These are phyloP conservation scores for Fraxinus albicans DNA, from an alignment of 305 asterid species.

Conservation along the genomic window DNA sequence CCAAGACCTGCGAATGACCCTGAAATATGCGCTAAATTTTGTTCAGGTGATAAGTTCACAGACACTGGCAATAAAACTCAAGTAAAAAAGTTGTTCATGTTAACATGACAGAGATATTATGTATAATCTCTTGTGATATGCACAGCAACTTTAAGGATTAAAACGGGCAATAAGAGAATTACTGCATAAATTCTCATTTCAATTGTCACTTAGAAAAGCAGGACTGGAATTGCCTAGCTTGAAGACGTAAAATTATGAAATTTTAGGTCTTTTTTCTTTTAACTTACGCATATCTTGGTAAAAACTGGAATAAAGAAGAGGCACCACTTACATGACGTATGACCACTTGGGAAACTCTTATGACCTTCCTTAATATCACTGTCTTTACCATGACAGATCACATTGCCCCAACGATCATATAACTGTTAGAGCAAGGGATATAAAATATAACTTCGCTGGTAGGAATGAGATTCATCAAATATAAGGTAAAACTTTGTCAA, in stretches of 20 bases:
- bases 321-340: conserved; percentile 51
- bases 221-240: not conserved
- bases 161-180: not conserved
- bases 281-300: not conserved
- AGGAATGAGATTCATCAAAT: not conserved
- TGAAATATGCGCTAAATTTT: conserved; percentile 27
- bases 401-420: conserved; percentile 67
- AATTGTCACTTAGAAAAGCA: not conserved
- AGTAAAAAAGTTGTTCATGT: too few species aligned
- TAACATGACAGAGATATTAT: not conserved
- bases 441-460: not conserved
- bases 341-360: conserved; percentile 83
- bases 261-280: not conserved
- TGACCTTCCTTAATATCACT: conserved; percentile 88
- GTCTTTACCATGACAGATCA: conserved; percentile 67
- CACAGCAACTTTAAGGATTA: not conserved
- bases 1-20: conserved; percentile 98
- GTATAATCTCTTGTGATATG: not conserved
- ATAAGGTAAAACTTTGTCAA: not conserved
- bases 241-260: not conserved
- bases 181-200: not conserved
- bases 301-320: conserved; percentile 5
- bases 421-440: conserved; percentile 30
- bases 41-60: not conserved
- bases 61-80: too few species aligned